Base-by-base conservation (phyloP, 129 eudicot genomes). In the Chrysanthemum makinoi region DNA sequence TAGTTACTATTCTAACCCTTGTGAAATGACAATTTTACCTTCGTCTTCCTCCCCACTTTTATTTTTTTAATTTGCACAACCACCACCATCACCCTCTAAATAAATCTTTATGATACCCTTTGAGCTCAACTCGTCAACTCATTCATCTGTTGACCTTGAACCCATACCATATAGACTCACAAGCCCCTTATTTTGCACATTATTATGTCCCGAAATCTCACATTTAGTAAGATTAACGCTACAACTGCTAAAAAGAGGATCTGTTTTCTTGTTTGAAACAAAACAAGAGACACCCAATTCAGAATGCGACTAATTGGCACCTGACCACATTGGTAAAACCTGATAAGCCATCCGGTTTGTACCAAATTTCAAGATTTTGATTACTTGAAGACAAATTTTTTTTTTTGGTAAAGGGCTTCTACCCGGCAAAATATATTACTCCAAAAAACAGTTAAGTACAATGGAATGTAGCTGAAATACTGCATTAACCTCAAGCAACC, bases 131-230 rank as follows among this genome's bases (percentile, higher is more conserved):
- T 26, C 10, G 6, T 26, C 20, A 28, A 22, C 22, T n/a, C 14
- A 39, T 65, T 65, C 24, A 43, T 65, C 18, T 17, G 35, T 18
- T 65, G 35, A 65, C 44, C 70, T 22, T 65, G 15, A 44, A 65
- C 69, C 69, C 22, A n/a, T 6, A 18, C 44, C 68, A 39, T 26
- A 65, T 43, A 17, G 28, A 17, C 30, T 44, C 54, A 12, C 11
- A 66, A 18, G 18, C n/a, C 39, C 19, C 33, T 16, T 17, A 5
- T 35, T 24, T 63, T 65, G 35, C 44, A 65, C 69, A 44, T 18
- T 14, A 16, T 5, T 39, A 35, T 15, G 2, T 44, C 55, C 39
- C 12, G 19, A 46, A 18, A 8, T 3, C 10, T 47, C 56, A 6
- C 56, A 66, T 66, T 65, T 44, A 5, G 53, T 10, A 9, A 17